Evolutionary conservation across 1,139 yeast species (phyloP), one percentile per base, ranked within the genome.

Genomic region (Lodderomyces elongisporus): DNA sequence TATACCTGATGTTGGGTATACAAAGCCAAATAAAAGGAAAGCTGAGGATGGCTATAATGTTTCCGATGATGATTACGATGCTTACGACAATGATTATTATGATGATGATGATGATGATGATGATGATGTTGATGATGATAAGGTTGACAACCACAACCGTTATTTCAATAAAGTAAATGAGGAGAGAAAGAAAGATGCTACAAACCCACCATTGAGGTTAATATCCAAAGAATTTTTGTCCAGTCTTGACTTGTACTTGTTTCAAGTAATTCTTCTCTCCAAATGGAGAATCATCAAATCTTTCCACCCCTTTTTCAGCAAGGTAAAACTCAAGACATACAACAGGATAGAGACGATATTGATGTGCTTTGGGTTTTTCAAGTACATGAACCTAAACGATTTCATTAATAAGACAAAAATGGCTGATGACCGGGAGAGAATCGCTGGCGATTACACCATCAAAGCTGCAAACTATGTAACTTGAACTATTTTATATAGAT

Each of bases 251-350:
- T 42, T 60, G 28, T 66, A 66, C 43, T 46, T 67, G 30, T 48
- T 63, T 33, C 48, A 65, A 35, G 46, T 66, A 34, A 54, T 66
- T 3, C 43, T 66, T 16, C 46, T 67, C 23, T 61, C 69, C 12
- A 67, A 66, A 43, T 67, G 73, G 73, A 51, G 73, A 35, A 64
- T 64, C 22, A 43, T 51, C 25, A 67, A 66, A 43, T 67, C 56
- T 22, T 56, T 62, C 44, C 70, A 64, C 39, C 69, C 69, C 1
- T 41, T 46, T 34, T 62, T 66, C 43, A 51, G 41, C 18, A 20
- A 38, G 14, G 35, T 65, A 24, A 49, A 46, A 24, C 40, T 54
- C 17, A 45, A 43, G 17, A 47, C 53, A 6, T 67, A 71, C 71
- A 54, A 49, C 34, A 46, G 51, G 21, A 30, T 63, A n/a, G 73